These are phyloP conservation scores for Trichophaea hybrida DNA, from an alignment of 2,329 filamentous ascomycete species.

Conservation along the genomic window DNA sequence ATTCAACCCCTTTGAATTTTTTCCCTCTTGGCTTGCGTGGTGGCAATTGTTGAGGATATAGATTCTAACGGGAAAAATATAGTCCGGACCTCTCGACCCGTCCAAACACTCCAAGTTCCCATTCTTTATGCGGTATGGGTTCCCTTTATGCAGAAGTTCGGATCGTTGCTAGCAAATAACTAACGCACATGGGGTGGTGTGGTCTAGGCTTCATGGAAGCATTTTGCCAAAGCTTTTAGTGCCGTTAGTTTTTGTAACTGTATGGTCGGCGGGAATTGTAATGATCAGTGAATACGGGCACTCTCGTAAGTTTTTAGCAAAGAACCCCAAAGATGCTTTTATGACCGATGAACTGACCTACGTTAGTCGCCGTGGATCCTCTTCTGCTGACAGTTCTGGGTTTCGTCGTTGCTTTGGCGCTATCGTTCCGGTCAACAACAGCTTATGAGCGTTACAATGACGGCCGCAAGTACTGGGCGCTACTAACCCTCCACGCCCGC, in stretches of 20 bases:
- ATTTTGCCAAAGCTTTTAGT: slow-evolving; percentile 61
- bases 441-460: slow-evolving; percentile 61
- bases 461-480: slow-evolving; percentile 49
- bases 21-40: too few relatives aligned
- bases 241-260: slow-evolving; percentile 47
- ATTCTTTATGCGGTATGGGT: slow-evolving; percentile 46
- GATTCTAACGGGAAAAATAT: not conserved
- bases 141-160: too few relatives aligned
- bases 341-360: slow-evolving; percentile 3
- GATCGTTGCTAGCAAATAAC: too few relatives aligned
- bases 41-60: too few relatives aligned
- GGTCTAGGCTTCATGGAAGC: slow-evolving; percentile 48
- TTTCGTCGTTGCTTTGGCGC: slow-evolving; percentile 67
- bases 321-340: not conserved
- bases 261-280: slow-evolving; percentile 54
- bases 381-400: slow-evolving; percentile 61
- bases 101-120: slow-evolving; percentile 64
- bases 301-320: slow-evolving; percentile 27
- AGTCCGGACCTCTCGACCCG: slow-evolving; percentile 49
- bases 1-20: too few relatives aligned
- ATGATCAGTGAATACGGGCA: slow-evolving; percentile 38
- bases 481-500: slow-evolving; percentile 38
- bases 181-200: not conserved
- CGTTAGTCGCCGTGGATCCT: slow-evolving; percentile 43
- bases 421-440: slow-evolving; percentile 62